Base-by-base conservation (phyloP, 2,329 filamentous ascomycete species). In the Pseudovirgaria hyperparasitica region DNA sequence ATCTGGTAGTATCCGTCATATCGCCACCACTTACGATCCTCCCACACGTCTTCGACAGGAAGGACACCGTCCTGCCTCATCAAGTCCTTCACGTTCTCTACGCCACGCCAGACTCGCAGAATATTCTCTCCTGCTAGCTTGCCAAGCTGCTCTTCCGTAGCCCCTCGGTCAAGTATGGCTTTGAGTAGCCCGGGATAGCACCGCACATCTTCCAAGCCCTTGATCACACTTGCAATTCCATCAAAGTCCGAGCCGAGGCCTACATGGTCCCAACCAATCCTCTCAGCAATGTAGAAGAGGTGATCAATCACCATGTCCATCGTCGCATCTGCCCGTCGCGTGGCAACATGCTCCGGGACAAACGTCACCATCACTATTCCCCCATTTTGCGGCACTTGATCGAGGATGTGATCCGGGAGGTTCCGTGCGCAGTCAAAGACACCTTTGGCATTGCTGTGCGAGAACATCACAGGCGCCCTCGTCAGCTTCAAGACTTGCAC, bases 301-400 rank as follows among this genome's bases (percentile, higher is more conserved):
- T 94, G 87, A 34, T 74, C 65, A 1, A 73, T 82, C 2, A 92
- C 82, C 33, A 86, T 81, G 13, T 65, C 63, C 19, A 96, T 52
- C 1, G 82, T 92, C 6, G 73, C 71, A 36, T 86, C 77, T 26
- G 62, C 59, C 7, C 70, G 65, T 2, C 67, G 61, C 50, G 86
- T 93, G 16, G 76, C 81, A 34, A 93, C 72, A 50, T 93, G 94
- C 11, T 75, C 74, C 0, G 84, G 82, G 10, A 70, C 62, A 45
- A 93, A 92, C 50, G 92, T 94, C 35, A 94, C 72, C 84, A 94
- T 92, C 28, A 94, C 81, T 7, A 96, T 43, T 3, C 78, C 79
- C 35, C 76, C 70, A 3, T 67, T 72, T 42, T 70, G 52, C 50
- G 81, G 82, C 19, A 94, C 80, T 1, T 90, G 60, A 20, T 77